Conservation (phyloP, 495 filamentous ascomycete species). For the Evernia prunastri region DNA sequence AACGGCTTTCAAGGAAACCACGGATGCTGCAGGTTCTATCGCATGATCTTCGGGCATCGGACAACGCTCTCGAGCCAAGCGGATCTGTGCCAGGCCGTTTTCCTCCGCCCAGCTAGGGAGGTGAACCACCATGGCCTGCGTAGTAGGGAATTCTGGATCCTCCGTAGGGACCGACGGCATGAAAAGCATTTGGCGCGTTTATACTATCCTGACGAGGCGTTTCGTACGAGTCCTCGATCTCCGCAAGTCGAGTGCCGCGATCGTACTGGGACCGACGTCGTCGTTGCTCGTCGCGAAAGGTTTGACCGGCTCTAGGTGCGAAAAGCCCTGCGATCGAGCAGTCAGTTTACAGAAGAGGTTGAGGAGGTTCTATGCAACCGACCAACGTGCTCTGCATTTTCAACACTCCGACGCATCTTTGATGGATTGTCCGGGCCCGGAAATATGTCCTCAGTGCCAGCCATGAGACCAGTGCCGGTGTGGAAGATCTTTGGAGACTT, state of each 20-base stretch:
- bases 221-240: constrained; percentile 52
- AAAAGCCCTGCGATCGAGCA: constrained; percentile 50
- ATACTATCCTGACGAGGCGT: constrained; percentile 28
- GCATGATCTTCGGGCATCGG: not conserved
- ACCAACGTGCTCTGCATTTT: constrained; percentile 83
- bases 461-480: constrained; percentile 38
- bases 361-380: constrained; percentile 30
- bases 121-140: not conserved
- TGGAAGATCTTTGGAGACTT: constrained; percentile 40
- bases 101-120: constrained; percentile 3
- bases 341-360: constrained; percentile 6
- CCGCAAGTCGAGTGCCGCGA: constrained; percentile 58
- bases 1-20: constrained; percentile 4
- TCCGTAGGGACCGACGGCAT: not conserved
- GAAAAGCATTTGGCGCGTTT: constrained; percentile 1
- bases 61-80: not conserved
- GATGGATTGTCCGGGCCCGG: constrained; percentile 73
- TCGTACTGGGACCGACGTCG: constrained; percentile 72
- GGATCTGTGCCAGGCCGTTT: not conserved
- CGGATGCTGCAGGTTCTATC: constrained; percentile 4
- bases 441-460: constrained; percentile 61
- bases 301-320: constrained; percentile 64
- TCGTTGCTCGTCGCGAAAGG: constrained; percentile 68
- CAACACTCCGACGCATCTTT: constrained; percentile 76
- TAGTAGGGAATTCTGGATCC: not conserved